These are phyloP conservation scores for Amaranthus cruentus DNA, from an alignment of 148 eudicot genomes.

Conservation along the genomic window DNA sequence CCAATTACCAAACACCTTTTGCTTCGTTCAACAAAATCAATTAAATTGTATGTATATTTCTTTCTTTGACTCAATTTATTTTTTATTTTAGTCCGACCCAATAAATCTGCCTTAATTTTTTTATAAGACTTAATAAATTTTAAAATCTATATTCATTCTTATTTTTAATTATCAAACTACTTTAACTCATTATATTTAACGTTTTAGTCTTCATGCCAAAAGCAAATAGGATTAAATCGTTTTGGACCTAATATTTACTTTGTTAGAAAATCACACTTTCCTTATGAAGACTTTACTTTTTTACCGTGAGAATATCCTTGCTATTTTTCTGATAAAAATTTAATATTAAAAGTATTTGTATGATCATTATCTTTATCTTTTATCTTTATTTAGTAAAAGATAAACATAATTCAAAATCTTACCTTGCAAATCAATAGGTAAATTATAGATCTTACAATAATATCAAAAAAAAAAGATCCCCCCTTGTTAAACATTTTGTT, in stretches of 20 bases:
- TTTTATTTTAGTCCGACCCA: too few relatives aligned
- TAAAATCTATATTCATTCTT: too few relatives aligned
- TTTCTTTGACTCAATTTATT: too few relatives aligned
- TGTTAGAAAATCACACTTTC: slow-evolving; percentile 20
- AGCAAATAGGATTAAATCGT: too few relatives aligned
- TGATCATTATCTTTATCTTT: neutral
- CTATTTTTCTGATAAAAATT: neutral
- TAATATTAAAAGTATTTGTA: neutral
- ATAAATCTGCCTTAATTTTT: too few relatives aligned
- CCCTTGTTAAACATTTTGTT: neutral
- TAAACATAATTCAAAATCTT: neutral
- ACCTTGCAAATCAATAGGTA: neutral
- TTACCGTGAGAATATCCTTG: neutral
- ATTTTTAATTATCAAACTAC: too few relatives aligned
- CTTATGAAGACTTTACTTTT: neutral
- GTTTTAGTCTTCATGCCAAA: too few relatives aligned
- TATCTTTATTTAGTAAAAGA: neutral
- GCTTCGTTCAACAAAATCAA: too few relatives aligned
- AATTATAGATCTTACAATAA: neutral
- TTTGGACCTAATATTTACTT: neutral
- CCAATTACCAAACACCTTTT: too few relatives aligned
- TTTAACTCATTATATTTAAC: too few relatives aligned
- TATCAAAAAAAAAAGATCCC: neutral
- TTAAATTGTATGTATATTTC: too few relatives aligned
- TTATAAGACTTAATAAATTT: too few relatives aligned